These are phyloP conservation scores for Lasiodiplodia sp. DNA, from an alignment of 2,329 filamentous ascomycete genomes.

Conservation along the genomic window DNA sequence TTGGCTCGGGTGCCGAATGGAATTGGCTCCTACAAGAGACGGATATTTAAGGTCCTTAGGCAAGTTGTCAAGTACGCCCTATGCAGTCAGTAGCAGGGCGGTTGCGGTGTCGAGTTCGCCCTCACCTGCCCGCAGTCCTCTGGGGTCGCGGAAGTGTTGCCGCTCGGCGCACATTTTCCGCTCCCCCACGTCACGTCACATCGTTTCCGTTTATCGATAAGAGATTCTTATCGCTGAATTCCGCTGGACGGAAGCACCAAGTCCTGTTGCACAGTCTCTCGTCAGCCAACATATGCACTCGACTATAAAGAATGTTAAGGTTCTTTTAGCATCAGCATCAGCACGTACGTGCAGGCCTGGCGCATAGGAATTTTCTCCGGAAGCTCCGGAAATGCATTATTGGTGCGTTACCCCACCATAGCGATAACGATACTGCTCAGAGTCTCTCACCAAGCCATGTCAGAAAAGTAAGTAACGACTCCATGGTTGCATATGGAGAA, in stretches of 20 bases:
- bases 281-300: neutral
- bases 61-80: neutral
- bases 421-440: neutral
- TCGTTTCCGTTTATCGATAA: neutral
- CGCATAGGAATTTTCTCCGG: too few species aligned
- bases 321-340: neutral
- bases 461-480: neutral
- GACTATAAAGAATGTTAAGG: neutral
- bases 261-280: neutral
- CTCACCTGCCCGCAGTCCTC: neutral
- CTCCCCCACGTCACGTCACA: neutral
- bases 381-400: too few species aligned
- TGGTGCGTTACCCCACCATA: neutral
- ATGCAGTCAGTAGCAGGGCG: neutral
- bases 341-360: too few species aligned
- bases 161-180: slow-evolving; percentile 12
- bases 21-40: neutral
- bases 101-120: neutral
- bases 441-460: neutral
- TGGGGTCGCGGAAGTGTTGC: slow-evolving; percentile 2
- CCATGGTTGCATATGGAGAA: neutral
- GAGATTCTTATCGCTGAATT: neutral
- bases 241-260: neutral
- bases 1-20: neutral
- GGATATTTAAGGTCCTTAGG: neutral